Base-by-base conservation (phyloP, 805 yeast genomes). In the Wickerhamiella sergipiensis region DNA sequence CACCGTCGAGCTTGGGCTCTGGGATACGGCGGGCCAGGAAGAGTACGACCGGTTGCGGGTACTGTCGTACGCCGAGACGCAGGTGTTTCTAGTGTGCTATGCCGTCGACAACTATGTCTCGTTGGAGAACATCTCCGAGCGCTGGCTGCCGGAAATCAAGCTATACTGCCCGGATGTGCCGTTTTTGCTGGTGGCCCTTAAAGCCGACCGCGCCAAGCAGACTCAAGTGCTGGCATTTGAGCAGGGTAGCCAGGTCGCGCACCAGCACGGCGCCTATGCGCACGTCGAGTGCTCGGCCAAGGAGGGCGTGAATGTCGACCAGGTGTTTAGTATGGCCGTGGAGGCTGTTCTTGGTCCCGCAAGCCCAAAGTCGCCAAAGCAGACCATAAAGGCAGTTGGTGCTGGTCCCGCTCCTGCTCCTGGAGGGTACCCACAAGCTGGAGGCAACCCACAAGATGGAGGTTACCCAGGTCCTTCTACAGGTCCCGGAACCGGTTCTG, bases 1-100 rank as follows among this genome's bases (percentile, higher is more conserved):
- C 59, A 57, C 65, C n/a, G 72, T 83, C 19, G 88, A 82, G 60
- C 66, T 86, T 57, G 85, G 86, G 0, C 65, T 85, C 29, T 85
- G 94, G 94, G 95, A 86, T 63, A 85, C 95, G 0, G 95, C 95
- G 0, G 92, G 95, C 2, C 92, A 85, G 66, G 94, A 85, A 65
- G 92, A 84, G 64, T 85, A 83, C 61, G 89, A 82, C 62, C 70
- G 95, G 49, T 68, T 85, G 51, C 71, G 95, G 54, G 92, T 94
- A 1, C 69, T 87, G 46, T 74, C 83, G 43, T 86, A 86, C 61
- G 82, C 89, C 6, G 94, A 85, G 57, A 85, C 82, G 2, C 85
- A 86, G 63, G 68, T 87, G 1, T 65, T 87, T 17, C 69, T 89
- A 52, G 70, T 87, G 8, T 88, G 95, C 52, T 89, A 85, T 64